Conservation (phyloP, 768 basidiomycete genomes). For the Cystoderma amianthinum region DNA sequence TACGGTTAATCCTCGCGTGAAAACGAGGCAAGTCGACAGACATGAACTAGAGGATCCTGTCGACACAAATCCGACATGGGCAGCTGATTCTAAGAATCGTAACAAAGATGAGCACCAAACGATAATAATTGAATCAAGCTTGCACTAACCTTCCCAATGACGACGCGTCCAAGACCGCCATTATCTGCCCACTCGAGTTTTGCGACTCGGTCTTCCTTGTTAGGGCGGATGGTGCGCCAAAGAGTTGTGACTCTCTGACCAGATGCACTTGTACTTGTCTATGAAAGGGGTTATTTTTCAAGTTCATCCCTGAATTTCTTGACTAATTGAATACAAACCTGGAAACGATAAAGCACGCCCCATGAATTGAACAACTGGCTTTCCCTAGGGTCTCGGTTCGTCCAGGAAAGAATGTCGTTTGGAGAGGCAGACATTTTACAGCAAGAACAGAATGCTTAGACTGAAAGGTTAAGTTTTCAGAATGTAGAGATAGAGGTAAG, state of each 20-base stretch:
- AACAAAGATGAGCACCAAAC: slow-evolving; percentile 19
- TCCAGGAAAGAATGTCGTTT: slow-evolving; percentile 80
- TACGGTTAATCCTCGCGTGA: slow-evolving; percentile 5
- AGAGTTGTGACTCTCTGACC: slow-evolving; percentile 73
- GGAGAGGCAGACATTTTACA: slow-evolving; percentile 41
- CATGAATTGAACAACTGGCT: slow-evolving; percentile 78
- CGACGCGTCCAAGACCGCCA: slow-evolving; percentile 77
- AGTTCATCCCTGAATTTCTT: not conserved
- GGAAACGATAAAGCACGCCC: slow-evolving; percentile 78
- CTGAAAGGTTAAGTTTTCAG: slow-evolving; percentile 13
- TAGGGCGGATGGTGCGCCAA: slow-evolving; percentile 74
- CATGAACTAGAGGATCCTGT: slow-evolving; percentile 54
- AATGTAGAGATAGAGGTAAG: slow-evolving; percentile 22
- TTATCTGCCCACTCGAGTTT: slow-evolving; percentile 83
- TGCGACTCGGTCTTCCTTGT: slow-evolving; percentile 84
- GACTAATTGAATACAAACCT: slow-evolving; percentile 35
- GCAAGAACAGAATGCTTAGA: slow-evolving; percentile 15
- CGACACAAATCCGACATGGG: slow-evolving; percentile 83
- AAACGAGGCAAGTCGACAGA: slow-evolving; percentile 25
- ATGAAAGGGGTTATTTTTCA: slow-evolving; percentile 4
- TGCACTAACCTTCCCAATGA: slow-evolving; percentile 70
- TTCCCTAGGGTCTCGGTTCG: slow-evolving; percentile 79
- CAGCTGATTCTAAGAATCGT: slow-evolving; percentile 51
- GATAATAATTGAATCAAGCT: slow-evolving; percentile 8
- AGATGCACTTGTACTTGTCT: slow-evolving; percentile 60